Evolutionary conservation across 2,329 filamentous ascomycete species (phyloP).

Genomic region (Nannizzia gypsea): DNA sequence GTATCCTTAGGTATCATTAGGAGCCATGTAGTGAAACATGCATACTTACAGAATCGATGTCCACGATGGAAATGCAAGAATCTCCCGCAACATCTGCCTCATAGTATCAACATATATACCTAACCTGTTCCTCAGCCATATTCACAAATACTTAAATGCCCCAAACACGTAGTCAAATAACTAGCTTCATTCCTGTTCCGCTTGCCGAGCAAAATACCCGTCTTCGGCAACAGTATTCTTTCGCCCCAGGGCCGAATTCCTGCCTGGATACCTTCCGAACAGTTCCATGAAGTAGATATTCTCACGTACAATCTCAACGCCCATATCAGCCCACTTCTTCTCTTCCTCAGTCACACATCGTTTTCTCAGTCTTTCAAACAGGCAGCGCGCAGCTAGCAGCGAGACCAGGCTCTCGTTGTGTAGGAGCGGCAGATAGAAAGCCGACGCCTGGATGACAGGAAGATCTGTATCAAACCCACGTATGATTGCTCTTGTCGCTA

Average conservation of each 20-base stretch:
- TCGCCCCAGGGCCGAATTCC: not conserved
- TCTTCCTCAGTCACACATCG: not conserved
- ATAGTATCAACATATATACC: no score
- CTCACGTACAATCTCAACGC: not conserved
- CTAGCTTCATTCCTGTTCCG: no score
- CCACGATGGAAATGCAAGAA: no score
- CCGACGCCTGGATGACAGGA: not conserved
- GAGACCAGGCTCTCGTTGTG: not conserved
- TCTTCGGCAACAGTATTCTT: not conserved
- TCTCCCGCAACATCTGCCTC: no score
- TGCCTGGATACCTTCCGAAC: not conserved
- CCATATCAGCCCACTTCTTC: not conserved
- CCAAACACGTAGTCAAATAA: no score
- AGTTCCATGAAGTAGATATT: not conserved
- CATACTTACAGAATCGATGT: no score
- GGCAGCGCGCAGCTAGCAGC: not conserved
- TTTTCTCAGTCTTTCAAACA: not conserved
- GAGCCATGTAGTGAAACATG: no score
- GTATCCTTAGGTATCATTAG: no score
- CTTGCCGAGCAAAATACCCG: not conserved
- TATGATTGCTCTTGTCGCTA: not conserved
- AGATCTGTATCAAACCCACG: not conserved
- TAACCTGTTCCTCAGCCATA: no score
- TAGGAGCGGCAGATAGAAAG: not conserved
- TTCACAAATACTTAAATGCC: no score